Conservation (phyloP, 73 alveolate species). For the Symbiodinium pilosum region DNA sequence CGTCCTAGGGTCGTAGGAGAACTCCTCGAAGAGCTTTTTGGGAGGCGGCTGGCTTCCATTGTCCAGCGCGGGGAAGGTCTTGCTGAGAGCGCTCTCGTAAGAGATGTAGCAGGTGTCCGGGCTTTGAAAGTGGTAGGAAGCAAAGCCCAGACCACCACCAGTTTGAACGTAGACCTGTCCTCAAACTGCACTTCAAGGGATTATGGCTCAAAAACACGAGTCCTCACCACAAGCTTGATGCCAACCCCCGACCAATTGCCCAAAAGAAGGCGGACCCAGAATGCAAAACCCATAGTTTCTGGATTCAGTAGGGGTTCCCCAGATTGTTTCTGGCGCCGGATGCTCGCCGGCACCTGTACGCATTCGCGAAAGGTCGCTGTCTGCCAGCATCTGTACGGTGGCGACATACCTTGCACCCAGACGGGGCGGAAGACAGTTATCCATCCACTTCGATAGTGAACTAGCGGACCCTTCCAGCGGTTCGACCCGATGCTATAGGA, state of each 20-base stretch:
- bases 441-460: not conserved
- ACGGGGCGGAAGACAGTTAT: too few species aligned
- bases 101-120: conserved; percentile 57
- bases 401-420: conserved; percentile 26
- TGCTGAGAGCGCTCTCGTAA: conserved; percentile 73
- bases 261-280: too few species aligned
- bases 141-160: conserved; percentile 92
- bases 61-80: conserved; percentile 45
- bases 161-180: conserved; percentile 72
- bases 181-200: too few species aligned
- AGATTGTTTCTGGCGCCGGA: not conserved
- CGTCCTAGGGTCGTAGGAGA: conserved; percentile 4
- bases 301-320: conserved; percentile 7
- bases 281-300: too few species aligned
- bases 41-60: conserved; percentile 57
- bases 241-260: too few species aligned
- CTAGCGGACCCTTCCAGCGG: not conserved
- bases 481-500: not conserved
- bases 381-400: conserved; percentile 35
- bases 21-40: conserved; percentile 27
- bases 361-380: conserved; percentile 36
- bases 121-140: conserved; percentile 60
- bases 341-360: not conserved
- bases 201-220: too few species aligned
- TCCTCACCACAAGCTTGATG: too few species aligned